These are phyloP conservation scores for Phyllosticta citrichinensis DNA, from an alignment of 2,329 filamentous ascomycete species.

Conservation along the genomic window DNA sequence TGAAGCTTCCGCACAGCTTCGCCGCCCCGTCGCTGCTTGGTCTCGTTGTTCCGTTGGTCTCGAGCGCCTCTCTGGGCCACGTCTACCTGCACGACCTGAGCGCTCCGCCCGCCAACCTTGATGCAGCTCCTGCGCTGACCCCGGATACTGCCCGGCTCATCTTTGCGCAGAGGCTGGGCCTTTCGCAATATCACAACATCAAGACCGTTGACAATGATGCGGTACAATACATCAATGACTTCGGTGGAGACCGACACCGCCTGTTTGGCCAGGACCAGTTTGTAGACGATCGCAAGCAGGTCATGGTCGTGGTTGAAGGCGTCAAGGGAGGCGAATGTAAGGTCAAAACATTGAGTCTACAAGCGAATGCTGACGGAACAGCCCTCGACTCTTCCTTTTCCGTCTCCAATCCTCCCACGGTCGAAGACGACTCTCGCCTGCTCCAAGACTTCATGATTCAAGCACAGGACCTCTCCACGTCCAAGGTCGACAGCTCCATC, in stretches of 20 bases:
- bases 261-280: constrained; percentile 29
- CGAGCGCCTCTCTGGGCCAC: neutral
- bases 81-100: constrained; percentile 7
- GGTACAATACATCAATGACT: constrained; percentile 38
- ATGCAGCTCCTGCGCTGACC: constrained; percentile 20
- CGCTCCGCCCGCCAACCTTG: constrained; percentile 16
- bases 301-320: constrained; percentile 33
- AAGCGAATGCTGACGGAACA: neutral
- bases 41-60: constrained; percentile 17
- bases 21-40: constrained; percentile 32
- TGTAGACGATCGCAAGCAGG: constrained; percentile 17
- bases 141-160: constrained; percentile 40
- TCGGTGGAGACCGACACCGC: constrained; percentile 30
- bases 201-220: constrained; percentile 29
- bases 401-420: constrained; percentile 23
- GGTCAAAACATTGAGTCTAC: neutral
- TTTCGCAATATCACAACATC: constrained; percentile 39
- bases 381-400: constrained; percentile 16
- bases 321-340: constrained; percentile 27
- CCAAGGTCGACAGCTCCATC: neutral
- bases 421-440: constrained; percentile 26
- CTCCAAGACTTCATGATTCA: constrained; percentile 27
- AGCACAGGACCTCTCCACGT: constrained; percentile 15
- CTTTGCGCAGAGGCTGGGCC: constrained; percentile 40
- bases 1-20: constrained; percentile 35